These are phyloP conservation scores for Solanum corneliomulleri DNA, from an alignment of 257 asterid species.

Conservation along the genomic window DNA sequence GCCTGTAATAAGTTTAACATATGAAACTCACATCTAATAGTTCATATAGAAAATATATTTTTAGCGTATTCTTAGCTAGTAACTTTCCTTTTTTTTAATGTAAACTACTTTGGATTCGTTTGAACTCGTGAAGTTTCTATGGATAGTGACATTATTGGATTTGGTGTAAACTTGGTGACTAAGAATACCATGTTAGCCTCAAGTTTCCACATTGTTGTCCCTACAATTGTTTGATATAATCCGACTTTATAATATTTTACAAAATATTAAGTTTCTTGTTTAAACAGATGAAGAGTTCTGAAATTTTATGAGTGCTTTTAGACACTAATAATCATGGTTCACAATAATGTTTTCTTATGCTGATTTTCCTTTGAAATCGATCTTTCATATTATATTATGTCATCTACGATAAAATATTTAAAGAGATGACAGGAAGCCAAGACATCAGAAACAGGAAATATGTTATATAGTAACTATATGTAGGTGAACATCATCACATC, in stretches of 20 bases:
- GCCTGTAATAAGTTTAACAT: not conserved
- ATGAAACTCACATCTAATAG: not conserved
- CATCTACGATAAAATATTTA: too few species aligned
- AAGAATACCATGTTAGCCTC: not conserved
- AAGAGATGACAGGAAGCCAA: not conserved
- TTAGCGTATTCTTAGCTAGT: not conserved
- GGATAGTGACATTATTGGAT: not conserved
- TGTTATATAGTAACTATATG: not conserved
- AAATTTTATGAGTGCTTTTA: too few species aligned
- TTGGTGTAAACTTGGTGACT: not conserved
- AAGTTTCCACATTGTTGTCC: not conserved
- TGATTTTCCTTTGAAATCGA: too few species aligned
- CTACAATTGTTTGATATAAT: not conserved
- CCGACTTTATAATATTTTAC: not conserved
- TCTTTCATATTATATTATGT: too few species aligned
- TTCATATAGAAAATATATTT: not conserved
- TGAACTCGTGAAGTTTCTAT: not conserved
- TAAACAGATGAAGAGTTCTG: not conserved
- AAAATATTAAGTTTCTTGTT: not conserved
- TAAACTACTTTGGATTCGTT: not conserved
- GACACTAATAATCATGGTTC: too few species aligned
- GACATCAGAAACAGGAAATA: not conserved
- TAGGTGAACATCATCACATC: not conserved
- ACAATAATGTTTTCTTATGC: too few species aligned
- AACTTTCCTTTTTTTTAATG: not conserved